Conservation (phyloP, 768 basidiomycete species). For the Lepiota subincarnata region DNA sequence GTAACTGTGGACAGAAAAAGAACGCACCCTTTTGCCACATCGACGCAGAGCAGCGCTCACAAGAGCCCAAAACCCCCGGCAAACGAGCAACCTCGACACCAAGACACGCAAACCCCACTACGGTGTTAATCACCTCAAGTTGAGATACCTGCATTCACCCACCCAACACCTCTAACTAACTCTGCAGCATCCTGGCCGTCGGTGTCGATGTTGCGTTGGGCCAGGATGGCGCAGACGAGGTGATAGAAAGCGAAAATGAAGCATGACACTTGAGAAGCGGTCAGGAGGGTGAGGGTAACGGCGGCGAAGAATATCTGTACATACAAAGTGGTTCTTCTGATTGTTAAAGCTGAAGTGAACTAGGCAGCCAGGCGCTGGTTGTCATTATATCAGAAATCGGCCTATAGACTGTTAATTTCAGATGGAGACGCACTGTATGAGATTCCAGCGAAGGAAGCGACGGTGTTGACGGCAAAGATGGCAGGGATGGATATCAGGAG, state of each 20-base stretch:
- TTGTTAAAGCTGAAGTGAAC: slow-evolving; percentile 40
- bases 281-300: slow-evolving; percentile 56
- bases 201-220: slow-evolving; percentile 50
- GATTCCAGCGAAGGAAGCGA: too few species aligned
- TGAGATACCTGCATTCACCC: slow-evolving; percentile 50
- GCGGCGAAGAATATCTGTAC: slow-evolving; percentile 58
- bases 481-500: too few species aligned
- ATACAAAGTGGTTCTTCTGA: slow-evolving; percentile 32
- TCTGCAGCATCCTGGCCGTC: slow-evolving; percentile 42
- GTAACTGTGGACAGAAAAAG: neutral
- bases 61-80: slow-evolving; percentile 50
- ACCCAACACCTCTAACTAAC: too few species aligned
- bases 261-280: slow-evolving; percentile 51
- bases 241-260: slow-evolving; percentile 61
- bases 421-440: too few species aligned
- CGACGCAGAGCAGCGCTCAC: slow-evolving; percentile 54
- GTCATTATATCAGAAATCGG: neutral
- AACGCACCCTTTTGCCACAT: slow-evolving; percentile 58
- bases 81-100: slow-evolving; percentile 50
- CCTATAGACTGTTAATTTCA: too few species aligned
- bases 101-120: slow-evolving; percentile 55
- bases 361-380: slow-evolving; percentile 1
- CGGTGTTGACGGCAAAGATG: too few species aligned
- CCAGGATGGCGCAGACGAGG: slow-evolving; percentile 43
- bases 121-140: slow-evolving; percentile 64